Base-by-base conservation (phyloP, 1,284 basidiomycete genomes). In the Sphagnurus paluster region DNA sequence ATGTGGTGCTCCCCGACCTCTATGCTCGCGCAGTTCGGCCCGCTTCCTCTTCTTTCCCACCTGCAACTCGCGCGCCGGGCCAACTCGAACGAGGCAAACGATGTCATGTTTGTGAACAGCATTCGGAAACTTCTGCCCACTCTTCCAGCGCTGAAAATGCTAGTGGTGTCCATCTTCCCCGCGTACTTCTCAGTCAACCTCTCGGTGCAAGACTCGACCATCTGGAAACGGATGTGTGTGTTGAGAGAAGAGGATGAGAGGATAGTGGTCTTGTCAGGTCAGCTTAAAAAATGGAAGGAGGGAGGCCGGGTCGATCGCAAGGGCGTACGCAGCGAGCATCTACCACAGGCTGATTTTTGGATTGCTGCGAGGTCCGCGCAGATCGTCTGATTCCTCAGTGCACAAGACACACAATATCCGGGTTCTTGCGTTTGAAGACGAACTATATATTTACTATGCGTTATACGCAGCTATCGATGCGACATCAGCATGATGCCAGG, bases 51-150 rank as follows among this genome's bases (percentile, higher is more conserved):
- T 20, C 63, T 76, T 8, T 64, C 72, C 5, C 67, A 75, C 49
- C 57, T 76, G n/a, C 64, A 71, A 33, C 57, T 76, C 16, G 55
- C 69, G 1, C 69, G 74, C 21, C 65, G 68, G 4, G 60, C 67
- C 16, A 60, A 70, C 38, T 67, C 68, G 2, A 75, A 75, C 50
- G 61, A 65, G 46, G 68, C 66, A 26, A 76, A 75, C 47, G 74
- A 76, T 50, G 30, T 47, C 5, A 54, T 61, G n/a, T 75, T 76
- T 45, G 58, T 60, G 5, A 53, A 61, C 5, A 68, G 72, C 20
- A 48, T 74, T 14, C 47, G 46, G 19, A 19, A 44, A 6, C 56
- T 74, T 29, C 56, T 74, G n/a, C 46, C 39, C 6, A 49, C 45
- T 38, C 59, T 58, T 14, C 57, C 59, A 2, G 47, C 36, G 8